Percentiles rank a stretch among this genome's conserved stretches.
Evolutionary conservation across 352 stramenopile species (phyloP).

Genomic region (Phytophthora pseudosyringae): DNA sequence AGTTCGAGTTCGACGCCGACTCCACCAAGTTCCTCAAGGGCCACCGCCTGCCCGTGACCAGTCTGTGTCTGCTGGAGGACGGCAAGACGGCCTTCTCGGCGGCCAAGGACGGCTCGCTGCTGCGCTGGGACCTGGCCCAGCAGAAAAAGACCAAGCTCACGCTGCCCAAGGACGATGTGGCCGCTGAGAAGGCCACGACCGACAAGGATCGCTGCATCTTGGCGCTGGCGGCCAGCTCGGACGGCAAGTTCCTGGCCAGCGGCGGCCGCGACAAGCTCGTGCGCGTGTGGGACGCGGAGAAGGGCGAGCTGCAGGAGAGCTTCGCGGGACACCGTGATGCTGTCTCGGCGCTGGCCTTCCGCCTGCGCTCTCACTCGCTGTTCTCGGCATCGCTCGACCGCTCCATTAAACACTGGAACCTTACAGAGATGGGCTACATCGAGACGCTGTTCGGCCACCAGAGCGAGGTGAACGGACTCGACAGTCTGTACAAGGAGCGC

Average conservation of each 20-base stretch:
- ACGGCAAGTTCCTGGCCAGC: conserved; percentile 92
- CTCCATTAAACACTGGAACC: conserved; percentile 95
- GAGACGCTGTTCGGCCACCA: conserved; percentile 96
- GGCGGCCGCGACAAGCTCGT: conserved; percentile 93
- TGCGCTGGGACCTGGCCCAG: conserved; percentile 90
- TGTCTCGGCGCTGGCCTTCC: conserved; percentile 89
- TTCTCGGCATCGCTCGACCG: conserved; percentile 94
- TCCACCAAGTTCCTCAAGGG: conserved; percentile 83
- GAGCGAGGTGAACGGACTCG: conserved; percentile 89
- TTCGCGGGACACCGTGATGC: conserved; percentile 92
- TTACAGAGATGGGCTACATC: conserved; percentile 95
- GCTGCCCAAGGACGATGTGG: conserved; percentile 69
- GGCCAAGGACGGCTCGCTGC: conserved; percentile 92
- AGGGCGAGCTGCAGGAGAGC: conserved; percentile 81
- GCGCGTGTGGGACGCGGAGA: conserved; percentile 88
- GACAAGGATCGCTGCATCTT: conserved; percentile 87
- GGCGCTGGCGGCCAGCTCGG: conserved; percentile 88
- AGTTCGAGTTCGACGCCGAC: conserved; percentile 85
- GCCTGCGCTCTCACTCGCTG: conserved; percentile 87
- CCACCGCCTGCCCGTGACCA: conserved; percentile 87
- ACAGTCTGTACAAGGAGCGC: conserved; percentile 91
- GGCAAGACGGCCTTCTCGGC: conserved; percentile 91
- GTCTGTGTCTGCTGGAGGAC: conserved; percentile 88
- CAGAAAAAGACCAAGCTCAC: conserved; percentile 75
- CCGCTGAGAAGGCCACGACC: conserved; percentile 51